Base-by-base conservation (phyloP, 495 filamentous ascomycete species). In the Aspergillus diversus region DNA sequence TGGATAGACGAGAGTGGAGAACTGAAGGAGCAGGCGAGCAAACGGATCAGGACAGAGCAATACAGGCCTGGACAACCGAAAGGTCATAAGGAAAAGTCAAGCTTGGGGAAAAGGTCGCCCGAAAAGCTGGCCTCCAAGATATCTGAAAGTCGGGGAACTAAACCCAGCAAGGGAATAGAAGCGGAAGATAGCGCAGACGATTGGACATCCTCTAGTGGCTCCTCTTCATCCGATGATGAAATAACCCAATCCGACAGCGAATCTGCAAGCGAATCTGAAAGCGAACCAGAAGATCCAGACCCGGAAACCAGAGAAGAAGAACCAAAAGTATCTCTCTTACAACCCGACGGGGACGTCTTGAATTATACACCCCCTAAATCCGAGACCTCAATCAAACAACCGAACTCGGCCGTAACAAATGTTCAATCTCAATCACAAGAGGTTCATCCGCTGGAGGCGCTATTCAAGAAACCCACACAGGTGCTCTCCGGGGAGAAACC, bases 1-100 rank as follows among this genome's bases (percentile, higher is more conserved):
- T 97, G 95, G 95, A 81, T 96, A 5, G 90, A 97, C 69, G 84
- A 86, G 65, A 77, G 86, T 16, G 95, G 93, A 3, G 86, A 88
- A 56, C 69, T 97, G 21, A 86, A 95, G 89, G 97, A 80, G 70
- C 61, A 55, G 63, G 65, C 67, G 63, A 67, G 74, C 68, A 70
- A 75, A 5, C 76, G 73, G 54, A 67, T 69, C 43, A 71, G 66
- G 9, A 80, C 71, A 52, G 63, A 69, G 12, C 63, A 77, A 34
- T 72, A 73, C 35, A 69, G 63, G 31, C 77, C 79, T 11, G 79
- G 79, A 7, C 64, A 77, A 52, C 55, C 75, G 32, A 55, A 71
- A 42, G 77, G 77, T 5, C 67, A 71, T 12, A 80, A 77, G 53
- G 75, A 78, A 63, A 77, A 77, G 61, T 52, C 61, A n/a, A 67